Evolutionary conservation across 805 yeast genomes (phyloP), one percentile per base, ranked within the genome.

Genomic region (Candida xiaguanensis): DNA sequence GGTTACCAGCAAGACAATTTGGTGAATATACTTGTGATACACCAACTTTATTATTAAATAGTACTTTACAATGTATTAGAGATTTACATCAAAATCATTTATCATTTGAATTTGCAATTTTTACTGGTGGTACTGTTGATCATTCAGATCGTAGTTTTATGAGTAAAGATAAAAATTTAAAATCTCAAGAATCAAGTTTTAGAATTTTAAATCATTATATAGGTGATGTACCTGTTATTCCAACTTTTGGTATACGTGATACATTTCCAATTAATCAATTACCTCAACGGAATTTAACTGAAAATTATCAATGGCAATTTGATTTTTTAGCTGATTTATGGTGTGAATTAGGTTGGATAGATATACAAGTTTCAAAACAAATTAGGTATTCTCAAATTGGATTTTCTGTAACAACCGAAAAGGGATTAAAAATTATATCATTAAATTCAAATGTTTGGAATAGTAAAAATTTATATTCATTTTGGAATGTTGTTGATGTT

Each of bases 71-170:
- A 35, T 41, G 48, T 29, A 42, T 52, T 25, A 32, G 50, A 17
- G 41, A 47, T 31, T 42, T 48, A 6, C 43, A 48, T 29, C 36
- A 45, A 17, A 48, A 48, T 17, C 63, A 65, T 36, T 62, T 65
- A 36, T 49, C 63, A 7, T 81, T 73, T 49, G 82, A 79, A 38
- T 82, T 82, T 52, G 71, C 82, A 2, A 58, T 82, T 27, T 82
- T 82, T 66, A 82, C 88, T 4, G 89, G 89, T 41, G 90, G 82
- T 52, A 66, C 81, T 53, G 82, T 82, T 39, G 88, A 82, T 55
- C 90, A 82, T 52, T 74, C 77, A 42, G 89, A 85, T 44, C 86
- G 70, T 6, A 85, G 72, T 7, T 81, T 82, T 7, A 95, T 84
- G 39, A 79, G 88, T 39, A 77, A 73, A 41, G 79, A 84, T 45